Percentiles rank a stretch among this genome's conserved stretches.
These are phyloP conservation scores for Phytophthora macrochlamydospora DNA, from an alignment of 352 stramenopile genomes.

Conservation along the genomic window DNA sequence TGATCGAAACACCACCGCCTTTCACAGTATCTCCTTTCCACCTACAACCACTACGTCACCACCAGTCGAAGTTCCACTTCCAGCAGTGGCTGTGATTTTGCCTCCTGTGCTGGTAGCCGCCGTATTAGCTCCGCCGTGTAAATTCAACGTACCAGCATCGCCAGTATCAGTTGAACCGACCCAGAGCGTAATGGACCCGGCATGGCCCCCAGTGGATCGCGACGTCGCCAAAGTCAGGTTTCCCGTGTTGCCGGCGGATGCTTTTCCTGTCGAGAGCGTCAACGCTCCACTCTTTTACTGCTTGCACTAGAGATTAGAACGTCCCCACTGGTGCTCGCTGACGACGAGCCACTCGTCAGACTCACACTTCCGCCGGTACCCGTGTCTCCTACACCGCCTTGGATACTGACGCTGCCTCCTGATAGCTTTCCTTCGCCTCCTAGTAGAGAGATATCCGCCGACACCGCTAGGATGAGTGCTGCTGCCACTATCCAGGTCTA, in stretches of 20 bases:
- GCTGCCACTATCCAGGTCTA: constrained; percentile 9
- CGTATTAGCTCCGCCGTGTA: constrained; percentile 22
- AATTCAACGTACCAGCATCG: constrained; percentile 15
- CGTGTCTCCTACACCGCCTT: constrained; percentile 20
- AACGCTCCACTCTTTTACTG: constrained; percentile 22
- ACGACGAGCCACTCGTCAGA: constrained; percentile 27
- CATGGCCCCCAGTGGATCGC: constrained; percentile 11
- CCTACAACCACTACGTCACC: constrained; percentile 23
- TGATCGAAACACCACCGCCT: constrained; percentile 35
- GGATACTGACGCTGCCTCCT: constrained; percentile 19
- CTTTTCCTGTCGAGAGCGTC: constrained; percentile 18
- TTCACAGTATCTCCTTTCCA: constrained; percentile 18
- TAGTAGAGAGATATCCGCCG: constrained; percentile 21
- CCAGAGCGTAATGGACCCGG: constrained; percentile 21
- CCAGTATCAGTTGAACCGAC: constrained; percentile 21
- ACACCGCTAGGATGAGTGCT: constrained; percentile 7
- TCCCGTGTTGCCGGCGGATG: constrained; percentile 20
- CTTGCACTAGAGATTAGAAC: constrained; percentile 11
- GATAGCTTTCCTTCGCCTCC: constrained; percentile 16
- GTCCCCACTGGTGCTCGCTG: constrained; percentile 12
- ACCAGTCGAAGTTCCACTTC: constrained; percentile 17
- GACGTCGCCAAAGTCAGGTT: constrained; percentile 19
- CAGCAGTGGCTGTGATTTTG: constrained; percentile 17
- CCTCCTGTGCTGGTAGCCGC: constrained; percentile 18
- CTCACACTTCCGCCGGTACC: constrained; percentile 24